These are phyloP conservation scores for Phialophora macrospora DNA, from an alignment of 2,329 filamentous ascomycete genomes.

Conservation along the genomic window DNA sequence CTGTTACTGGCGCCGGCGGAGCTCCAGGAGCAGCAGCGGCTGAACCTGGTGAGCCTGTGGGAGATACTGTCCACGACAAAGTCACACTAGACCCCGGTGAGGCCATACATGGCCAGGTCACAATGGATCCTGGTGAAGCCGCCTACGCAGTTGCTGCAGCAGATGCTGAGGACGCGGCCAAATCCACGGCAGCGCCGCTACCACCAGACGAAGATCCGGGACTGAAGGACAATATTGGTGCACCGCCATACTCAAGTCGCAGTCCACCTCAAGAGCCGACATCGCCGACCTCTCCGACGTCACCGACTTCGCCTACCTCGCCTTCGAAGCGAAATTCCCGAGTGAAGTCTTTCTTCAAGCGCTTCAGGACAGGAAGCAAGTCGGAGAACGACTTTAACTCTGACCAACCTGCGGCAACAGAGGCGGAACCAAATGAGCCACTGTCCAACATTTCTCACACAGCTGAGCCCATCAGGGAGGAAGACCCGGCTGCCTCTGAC, in stretches of 20 bases:
- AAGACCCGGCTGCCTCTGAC: constrained; percentile 27
- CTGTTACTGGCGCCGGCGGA: constrained; percentile 6
- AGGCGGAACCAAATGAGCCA: constrained; percentile 9
- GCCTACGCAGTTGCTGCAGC: constrained; percentile 22
- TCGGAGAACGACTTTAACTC: constrained; percentile 26
- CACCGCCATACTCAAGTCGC: constrained; percentile 14
- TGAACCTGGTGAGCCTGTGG: constrained; percentile 12
- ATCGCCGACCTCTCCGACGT: constrained; percentile 18
- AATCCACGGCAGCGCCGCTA: constrained; percentile 1
- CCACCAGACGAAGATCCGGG: constrained; percentile 15
- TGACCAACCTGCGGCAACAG: constrained; percentile 15
- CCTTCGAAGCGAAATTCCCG: constrained; percentile 36
- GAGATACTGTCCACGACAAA: constrained; percentile 30
- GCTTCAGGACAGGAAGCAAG: constrained; percentile 32
- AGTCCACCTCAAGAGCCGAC: constrained; percentile 18
- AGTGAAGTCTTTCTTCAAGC: constrained; percentile 37
- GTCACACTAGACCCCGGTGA: constrained; percentile 28
- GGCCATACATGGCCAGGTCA: constrained; percentile 26
- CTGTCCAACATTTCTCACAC: background rate
- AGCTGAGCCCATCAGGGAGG: constrained; percentile 18
- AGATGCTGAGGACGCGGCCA: constrained; percentile 11
- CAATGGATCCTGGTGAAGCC: constrained; percentile 26
- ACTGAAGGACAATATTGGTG: constrained; percentile 12
- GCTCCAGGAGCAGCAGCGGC: constrained; percentile 15
- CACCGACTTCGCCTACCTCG: constrained; percentile 27